Evolutionary conservation across 352 stramenopile genomes (phyloP), one percentile per base, ranked within the genome.

Genomic region (Phytopythium ostracodes): DNA sequence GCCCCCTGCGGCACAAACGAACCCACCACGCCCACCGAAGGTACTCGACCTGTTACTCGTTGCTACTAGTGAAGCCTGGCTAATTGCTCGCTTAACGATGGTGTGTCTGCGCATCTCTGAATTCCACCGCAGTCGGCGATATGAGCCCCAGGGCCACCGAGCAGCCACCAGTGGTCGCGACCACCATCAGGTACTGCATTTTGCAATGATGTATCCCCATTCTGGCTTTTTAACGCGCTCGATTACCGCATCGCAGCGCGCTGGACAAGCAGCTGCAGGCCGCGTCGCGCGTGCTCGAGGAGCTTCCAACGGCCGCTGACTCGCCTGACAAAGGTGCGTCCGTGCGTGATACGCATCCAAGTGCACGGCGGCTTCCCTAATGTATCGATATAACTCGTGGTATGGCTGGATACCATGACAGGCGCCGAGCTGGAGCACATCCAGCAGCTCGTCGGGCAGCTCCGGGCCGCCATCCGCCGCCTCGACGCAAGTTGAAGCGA

Each of bases 391-490:
- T 17, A 7, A 0, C 38, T 14, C 44, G n/a, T 18, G 29, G 12
- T 42, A 0, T 5, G 17, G 17, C n/a, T 29, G 7, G 9, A 18
- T 2, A 10, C 11, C 24, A 17, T 31, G 18, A 52, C 35, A 74
- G 66, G 65, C 18, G 46, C 67, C 25, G 71, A 85, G 42, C 55
- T 85, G 20, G 55, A 75, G 25, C 70, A 79, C 29, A 80, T 88
- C 42, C 63, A 75, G 24, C 56, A 67, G 9, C 70, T 85, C 49
- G 69, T 88, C 36, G 53, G 53, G 22, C 59, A 71, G 27, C 46
- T 81, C 11, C 60, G 60, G 24, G 62, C 54, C 57, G 70, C 74
- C 29, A 70, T 86, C 64, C 52, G 46, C 60, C 44, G 66, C 60
- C 43, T 61, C 40, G n/a, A 44, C 53, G 35, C 52, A 59, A 59